These are phyloP conservation scores for Arxiozyma bovina DNA, from an alignment of 1,139 yeast species.

Conservation along the genomic window DNA sequence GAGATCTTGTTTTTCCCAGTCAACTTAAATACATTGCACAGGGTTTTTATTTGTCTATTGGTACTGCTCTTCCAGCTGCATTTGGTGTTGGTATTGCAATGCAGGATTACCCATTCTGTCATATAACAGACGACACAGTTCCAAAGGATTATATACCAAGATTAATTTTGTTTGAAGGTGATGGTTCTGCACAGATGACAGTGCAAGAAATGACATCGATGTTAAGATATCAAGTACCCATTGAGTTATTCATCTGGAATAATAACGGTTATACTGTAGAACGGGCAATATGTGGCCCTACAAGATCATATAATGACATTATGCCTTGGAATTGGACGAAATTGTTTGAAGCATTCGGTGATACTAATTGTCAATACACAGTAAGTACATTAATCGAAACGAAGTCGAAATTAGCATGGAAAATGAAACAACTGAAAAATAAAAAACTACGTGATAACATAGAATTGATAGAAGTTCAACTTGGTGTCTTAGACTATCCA, in stretches of 20 bases:
- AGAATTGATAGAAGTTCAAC: conserved; percentile 57
- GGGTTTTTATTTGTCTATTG: conserved; percentile 72
- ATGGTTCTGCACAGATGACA: conserved; percentile 90
- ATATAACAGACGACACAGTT: conserved; percentile 12
- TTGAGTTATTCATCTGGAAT: conserved; percentile 62
- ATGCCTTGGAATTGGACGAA: conserved; percentile 77
- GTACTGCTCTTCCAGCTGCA: conserved; percentile 78
- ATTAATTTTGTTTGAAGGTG: conserved; percentile 69
- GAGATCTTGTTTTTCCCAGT: conserved; percentile 52
- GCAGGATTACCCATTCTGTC: conserved; percentile 37
- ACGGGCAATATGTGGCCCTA: conserved; percentile 71
- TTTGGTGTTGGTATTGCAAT: conserved; percentile 69
- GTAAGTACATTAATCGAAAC: conserved; percentile 11
- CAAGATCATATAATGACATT: conserved; percentile 69
- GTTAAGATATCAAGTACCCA: conserved; percentile 49
- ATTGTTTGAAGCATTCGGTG: conserved; percentile 62
- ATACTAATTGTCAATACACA: conserved; percentile 25
- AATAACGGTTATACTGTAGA: conserved; percentile 85
- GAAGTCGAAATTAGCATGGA: conserved; percentile 11
- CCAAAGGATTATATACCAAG: conserved; percentile 39
- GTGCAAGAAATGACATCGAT: conserved; percentile 69
- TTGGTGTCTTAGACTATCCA: conserved; percentile 65
- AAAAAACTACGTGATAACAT: conserved; percentile 34
- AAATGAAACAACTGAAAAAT: conserved; percentile 14
- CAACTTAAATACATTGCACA: conserved; percentile 50